phyloP scores from a whole-genome alignment of 2,329 filamentous ascomycete genomes.

The Nectriaceae sp. region DNA sequence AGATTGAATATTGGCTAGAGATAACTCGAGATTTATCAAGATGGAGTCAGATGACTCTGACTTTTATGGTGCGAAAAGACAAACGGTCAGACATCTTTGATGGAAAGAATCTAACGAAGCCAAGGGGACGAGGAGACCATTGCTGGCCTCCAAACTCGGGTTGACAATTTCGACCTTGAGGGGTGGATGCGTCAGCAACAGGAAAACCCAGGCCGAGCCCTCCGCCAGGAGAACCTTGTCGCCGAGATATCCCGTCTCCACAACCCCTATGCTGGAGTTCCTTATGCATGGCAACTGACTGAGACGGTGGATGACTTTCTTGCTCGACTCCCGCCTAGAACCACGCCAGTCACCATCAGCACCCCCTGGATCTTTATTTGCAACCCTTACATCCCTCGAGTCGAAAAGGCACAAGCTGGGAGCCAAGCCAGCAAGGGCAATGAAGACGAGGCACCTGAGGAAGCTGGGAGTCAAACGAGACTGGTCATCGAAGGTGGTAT shows the following conservation, averaged over 20 bases:
- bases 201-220: constrained; percentile 28
- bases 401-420: constrained; percentile 33
- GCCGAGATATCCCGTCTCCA: constrained; percentile 41
- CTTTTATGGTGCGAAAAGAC: constrained; percentile 51
- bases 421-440: constrained; percentile 45
- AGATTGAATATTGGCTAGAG: no score
- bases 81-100: neutral
- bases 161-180: constrained; percentile 50
- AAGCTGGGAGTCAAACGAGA: constrained; percentile 45
- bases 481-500: constrained; percentile 55
- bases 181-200: constrained; percentile 42
- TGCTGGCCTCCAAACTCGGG: constrained; percentile 49
- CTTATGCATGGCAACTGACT: constrained; percentile 61
- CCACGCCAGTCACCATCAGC: constrained; percentile 47
- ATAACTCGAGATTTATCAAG: no score
- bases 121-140: constrained; percentile 58
- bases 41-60: constrained; percentile 55
- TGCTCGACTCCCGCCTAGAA: constrained; percentile 65
- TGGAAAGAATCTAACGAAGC: neutral
- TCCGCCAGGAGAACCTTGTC: constrained; percentile 17
- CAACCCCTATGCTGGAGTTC: constrained; percentile 60
- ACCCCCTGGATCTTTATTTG: constrained; percentile 73
- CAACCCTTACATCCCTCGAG: constrained; percentile 58
- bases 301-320: constrained; percentile 70
- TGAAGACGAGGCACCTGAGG: constrained; percentile 51